Conservation (phyloP, 306 rosid genomes). For the Prunus campanulata region DNA sequence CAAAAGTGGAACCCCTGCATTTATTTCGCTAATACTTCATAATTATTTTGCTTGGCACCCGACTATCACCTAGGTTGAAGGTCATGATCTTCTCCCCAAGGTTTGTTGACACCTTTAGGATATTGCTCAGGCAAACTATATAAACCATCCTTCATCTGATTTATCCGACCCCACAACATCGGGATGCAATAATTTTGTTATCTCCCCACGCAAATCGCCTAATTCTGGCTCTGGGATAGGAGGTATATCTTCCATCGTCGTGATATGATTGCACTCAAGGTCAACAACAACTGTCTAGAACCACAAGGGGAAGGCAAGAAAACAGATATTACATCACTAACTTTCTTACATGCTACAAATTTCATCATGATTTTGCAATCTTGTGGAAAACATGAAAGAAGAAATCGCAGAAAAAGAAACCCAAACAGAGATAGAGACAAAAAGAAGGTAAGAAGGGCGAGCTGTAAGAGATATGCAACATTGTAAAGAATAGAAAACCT, state of each 20-base stretch:
- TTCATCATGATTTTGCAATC: neutral
- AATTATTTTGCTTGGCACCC: conserved; percentile 19
- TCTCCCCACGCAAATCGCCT: conserved; percentile 69
- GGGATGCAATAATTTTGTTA: conserved; percentile 68
- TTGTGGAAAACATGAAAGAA: neutral
- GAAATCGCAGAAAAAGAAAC: neutral
- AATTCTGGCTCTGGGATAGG: conserved; percentile 91
- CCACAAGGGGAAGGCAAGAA: conserved; percentile 17
- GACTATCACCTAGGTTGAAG: conserved; percentile 83
- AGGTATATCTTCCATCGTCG: conserved; percentile 96
- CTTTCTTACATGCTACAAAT: conserved; percentile 6
- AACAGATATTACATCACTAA: conserved; percentile 5
- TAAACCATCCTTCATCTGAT: conserved; percentile 62
- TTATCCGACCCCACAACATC: conserved; percentile 73
- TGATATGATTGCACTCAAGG: conserved; percentile 78
- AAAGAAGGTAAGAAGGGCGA: neutral
- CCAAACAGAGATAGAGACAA: no score
- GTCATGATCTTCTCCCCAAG: conserved; percentile 95
- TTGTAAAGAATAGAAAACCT: neutral
- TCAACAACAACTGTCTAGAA: conserved; percentile 93
- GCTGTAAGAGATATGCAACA: neutral
- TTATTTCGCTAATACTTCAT: neutral
- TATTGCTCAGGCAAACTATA: conserved; percentile 48
- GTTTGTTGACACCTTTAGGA: conserved; percentile 57
- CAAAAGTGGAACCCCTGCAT: neutral